phyloP scores from a whole-genome alignment of 148 eudicot species.

The Persicaria tinctoria region DNA sequence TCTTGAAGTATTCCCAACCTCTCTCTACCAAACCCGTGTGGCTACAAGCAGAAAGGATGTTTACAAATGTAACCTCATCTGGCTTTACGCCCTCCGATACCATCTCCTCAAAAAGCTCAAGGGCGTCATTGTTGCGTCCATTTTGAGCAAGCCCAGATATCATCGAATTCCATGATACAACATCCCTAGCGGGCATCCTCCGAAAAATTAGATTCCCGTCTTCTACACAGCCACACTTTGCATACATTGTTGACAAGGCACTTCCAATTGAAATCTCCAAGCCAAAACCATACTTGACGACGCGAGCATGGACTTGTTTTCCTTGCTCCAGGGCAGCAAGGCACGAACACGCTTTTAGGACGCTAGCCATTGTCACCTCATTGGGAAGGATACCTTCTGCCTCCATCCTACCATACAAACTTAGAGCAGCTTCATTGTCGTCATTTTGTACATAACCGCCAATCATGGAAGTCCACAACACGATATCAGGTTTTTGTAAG shows the following conservation, averaged over 20 bases:
- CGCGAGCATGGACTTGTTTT: slow-evolving; percentile 55
- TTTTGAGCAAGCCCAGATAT: slow-evolving; percentile 63
- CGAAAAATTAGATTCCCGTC: slow-evolving; percentile 39
- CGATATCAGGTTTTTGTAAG: slow-evolving; percentile 48
- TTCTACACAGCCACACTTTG: slow-evolving; percentile 51
- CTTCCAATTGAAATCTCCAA: slow-evolving; percentile 37
- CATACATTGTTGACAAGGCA: slow-evolving; percentile 60
- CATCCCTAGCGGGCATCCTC: slow-evolving; percentile 37
- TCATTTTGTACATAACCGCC: slow-evolving; percentile 53
- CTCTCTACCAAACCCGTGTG: slow-evolving; percentile 53
- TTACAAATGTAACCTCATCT: slow-evolving; percentile 53
- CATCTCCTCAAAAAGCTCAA: slow-evolving; percentile 53
- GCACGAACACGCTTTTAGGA: slow-evolving; percentile 52
- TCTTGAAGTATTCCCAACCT: slow-evolving; percentile 38
- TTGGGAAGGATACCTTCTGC: slow-evolving; percentile 42
- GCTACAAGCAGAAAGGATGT: slow-evolving; percentile 57
- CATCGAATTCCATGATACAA: slow-evolving; percentile 60
- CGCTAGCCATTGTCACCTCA: slow-evolving; percentile 44
- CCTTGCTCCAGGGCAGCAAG: slow-evolving; percentile 63
- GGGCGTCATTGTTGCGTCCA: slow-evolving; percentile 43
- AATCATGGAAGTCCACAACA: slow-evolving; percentile 64
- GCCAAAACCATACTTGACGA: slow-evolving; percentile 46
- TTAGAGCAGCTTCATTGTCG: slow-evolving; percentile 44
- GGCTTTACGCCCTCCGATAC: slow-evolving; percentile 36
- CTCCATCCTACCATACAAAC: slow-evolving; percentile 48